phyloP scores from a whole-genome alignment of 2,329 filamentous ascomycete species.

The Calonectria henricotiae region DNA sequence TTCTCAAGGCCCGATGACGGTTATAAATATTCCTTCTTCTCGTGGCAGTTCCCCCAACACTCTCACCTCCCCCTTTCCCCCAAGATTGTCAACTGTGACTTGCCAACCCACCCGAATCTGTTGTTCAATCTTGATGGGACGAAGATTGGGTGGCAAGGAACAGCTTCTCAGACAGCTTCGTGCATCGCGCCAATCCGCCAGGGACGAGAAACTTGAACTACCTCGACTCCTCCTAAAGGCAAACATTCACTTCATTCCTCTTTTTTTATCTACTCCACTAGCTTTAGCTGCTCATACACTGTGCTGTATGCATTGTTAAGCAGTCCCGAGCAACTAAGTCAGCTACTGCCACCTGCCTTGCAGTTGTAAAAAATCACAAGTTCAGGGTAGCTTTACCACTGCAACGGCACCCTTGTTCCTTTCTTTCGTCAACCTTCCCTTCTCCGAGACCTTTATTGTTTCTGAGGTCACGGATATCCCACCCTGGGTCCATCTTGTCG shows the following conservation, averaged over 20 bases:
- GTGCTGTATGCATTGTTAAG: too few species aligned
- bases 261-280: too few species aligned
- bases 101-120: background rate
- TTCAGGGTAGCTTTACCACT: background rate
- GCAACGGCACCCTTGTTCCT: background rate
- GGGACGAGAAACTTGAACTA: background rate
- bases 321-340: too few species aligned
- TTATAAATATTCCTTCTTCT: background rate
- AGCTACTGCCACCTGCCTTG: conserved; percentile 2
- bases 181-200: background rate
- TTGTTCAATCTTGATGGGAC: background rate
- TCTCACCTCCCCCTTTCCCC: too few species aligned
- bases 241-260: background rate
- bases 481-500: too few species aligned
- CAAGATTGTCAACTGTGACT: background rate
- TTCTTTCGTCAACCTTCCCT: background rate
- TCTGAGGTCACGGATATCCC: too few species aligned
- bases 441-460: too few species aligned
- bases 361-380: background rate
- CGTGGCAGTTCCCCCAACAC: background rate
- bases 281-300: too few species aligned
- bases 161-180: background rate
- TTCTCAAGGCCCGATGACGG: background rate
- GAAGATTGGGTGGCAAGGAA: background rate
- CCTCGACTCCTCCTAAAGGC: background rate